These are phyloP conservation scores for Raphanus raphanistrum DNA, from an alignment of 345 rosid species.

Conservation along the genomic window DNA sequence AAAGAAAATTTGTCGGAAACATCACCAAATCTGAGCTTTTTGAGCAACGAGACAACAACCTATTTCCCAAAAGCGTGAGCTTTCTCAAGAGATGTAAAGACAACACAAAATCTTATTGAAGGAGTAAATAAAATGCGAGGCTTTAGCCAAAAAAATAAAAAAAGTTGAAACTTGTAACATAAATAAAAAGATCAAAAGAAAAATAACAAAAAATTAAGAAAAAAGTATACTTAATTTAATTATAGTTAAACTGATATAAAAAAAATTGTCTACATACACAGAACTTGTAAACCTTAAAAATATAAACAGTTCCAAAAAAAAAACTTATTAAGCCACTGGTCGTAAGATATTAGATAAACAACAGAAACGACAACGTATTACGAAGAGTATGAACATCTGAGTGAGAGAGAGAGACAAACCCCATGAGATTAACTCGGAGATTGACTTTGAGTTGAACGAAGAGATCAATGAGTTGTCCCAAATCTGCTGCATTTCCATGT, in stretches of 20 bases:
- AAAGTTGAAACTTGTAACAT: not conserved
- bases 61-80: slow-evolving; percentile 40
- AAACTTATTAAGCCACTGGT: not conserved
- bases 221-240: not conserved
- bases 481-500: slow-evolving; percentile 99
- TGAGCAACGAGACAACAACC: slow-evolving; percentile 38
- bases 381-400: not conserved
- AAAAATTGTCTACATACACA: not conserved
- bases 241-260: not conserved
- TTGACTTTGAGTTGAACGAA: slow-evolving; percentile 96
- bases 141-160: slow-evolving; percentile 1
- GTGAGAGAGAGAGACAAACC: slow-evolving; percentile 40
- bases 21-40: slow-evolving; percentile 42
- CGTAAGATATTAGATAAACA: not conserved
- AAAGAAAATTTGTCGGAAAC: slow-evolving; percentile 36
- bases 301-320: not conserved
- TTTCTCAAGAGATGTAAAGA: slow-evolving; percentile 30
- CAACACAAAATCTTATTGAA: not conserved
- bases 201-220: not conserved
- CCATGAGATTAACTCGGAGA: slow-evolving; percentile 94
- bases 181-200: not conserved
- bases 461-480: slow-evolving; percentile 98
- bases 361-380: not conserved
- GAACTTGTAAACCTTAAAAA: not conserved
- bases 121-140: slow-evolving; percentile 3